Base-by-base conservation (phyloP, 129 eudicot genomes). In the Deinandra increscens region DNA sequence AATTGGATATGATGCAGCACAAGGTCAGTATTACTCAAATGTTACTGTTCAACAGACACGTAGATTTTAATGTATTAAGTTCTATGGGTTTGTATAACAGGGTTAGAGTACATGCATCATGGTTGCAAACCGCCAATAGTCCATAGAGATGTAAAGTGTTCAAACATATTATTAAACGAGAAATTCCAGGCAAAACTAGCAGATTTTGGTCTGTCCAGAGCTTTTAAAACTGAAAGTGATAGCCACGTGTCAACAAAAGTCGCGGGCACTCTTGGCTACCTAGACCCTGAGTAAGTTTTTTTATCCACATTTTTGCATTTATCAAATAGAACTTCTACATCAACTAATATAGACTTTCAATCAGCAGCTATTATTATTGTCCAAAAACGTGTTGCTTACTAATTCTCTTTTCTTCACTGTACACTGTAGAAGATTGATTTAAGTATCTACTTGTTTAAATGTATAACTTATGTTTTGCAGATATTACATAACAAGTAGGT, bases 31-130 rank as follows among this genome's bases (percentile, higher is more conserved):
- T 46, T 61, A 2, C 18, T n/a, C 13, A n/a, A 14, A 59, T 26
- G 26, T n/a, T 26, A 29, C 0, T 9, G 1, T 9, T 43, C 38
- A 41, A 20, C 51, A 29, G 22, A 26, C n/a, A n/a, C n/a, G 3
- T 60, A 31, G 36, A 17, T 15, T 43, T 2, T 60, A 33, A 60
- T 7, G 26, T 60, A 6, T 34, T 60, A 9, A 4, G 36, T n/a
- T 12, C 11, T 8, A 14, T 13, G 41, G 41, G 34, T 64, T 14
- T 46, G 37, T n/a, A 18, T 55, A 49, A 31, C 66, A 84, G 83
- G 89, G n/a, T 36, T 84, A 64, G 84, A 74, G 76, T 84, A 84
- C 71, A 23, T 81, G 80, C 89, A 84, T 66, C 67, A 78, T 71
- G 89, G 86, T 43, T 78, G 86, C 74, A 45, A 42, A 58, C 81